A percentile compares a stretch with the other conserved stretches of the same genome.
Conservation (phyloP, 306 rosid genomes). For the Corylus heterophylla region DNA sequence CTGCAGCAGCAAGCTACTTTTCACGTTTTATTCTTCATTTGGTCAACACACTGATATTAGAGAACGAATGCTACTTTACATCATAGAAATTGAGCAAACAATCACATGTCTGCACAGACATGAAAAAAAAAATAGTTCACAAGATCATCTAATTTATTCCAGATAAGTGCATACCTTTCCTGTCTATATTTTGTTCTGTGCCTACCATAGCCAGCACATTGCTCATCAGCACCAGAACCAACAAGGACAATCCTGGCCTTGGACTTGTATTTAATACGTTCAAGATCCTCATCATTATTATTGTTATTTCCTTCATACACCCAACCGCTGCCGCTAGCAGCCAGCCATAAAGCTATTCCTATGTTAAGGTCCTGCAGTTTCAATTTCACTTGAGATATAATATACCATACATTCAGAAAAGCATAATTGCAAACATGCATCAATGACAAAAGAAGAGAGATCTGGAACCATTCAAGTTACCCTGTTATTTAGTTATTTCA, state of each 20-base stretch:
- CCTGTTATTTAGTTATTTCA: neutral
- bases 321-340: slow-evolving; percentile 88
- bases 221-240: slow-evolving; percentile 99
- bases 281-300: slow-evolving; percentile 42
- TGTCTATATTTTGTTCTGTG: slow-evolving; percentile 80
- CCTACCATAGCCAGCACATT: slow-evolving; percentile 99
- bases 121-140: neutral
- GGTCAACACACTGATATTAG: neutral
- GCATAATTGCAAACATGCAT: slow-evolving; percentile 10
- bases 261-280: slow-evolving; percentile 65
- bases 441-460: slow-evolving; percentile 8
- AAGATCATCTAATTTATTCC: neutral
- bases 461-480: neutral
- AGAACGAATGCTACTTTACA: neutral
- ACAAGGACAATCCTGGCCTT: slow-evolving; percentile 89
- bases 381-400: slow-evolving; percentile 20
- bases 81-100: neutral
- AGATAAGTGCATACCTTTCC: slow-evolving; percentile 57
- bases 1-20: neutral
- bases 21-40: no score
- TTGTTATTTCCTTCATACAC: slow-evolving; percentile 44
- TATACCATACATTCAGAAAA: slow-evolving; percentile 18
- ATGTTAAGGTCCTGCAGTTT: slow-evolving; percentile 78
- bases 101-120: neutral
- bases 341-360: slow-evolving; percentile 93